Evolutionary conservation across 352 stramenopile genomes (phyloP), one percentile per base, ranked within the genome.

Genomic region (Blastocystis sp.): DNA sequence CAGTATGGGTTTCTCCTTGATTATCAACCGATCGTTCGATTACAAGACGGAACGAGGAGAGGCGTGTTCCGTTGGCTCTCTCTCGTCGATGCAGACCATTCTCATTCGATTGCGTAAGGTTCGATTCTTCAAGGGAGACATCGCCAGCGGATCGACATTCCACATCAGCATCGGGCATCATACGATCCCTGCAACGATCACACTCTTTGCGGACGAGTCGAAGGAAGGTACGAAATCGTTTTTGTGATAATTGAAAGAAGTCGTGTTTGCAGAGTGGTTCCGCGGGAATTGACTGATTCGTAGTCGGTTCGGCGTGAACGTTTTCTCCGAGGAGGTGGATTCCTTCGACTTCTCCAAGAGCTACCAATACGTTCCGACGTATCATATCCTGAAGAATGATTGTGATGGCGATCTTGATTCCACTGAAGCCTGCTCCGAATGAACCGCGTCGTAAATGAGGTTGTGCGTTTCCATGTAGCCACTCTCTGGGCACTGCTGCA

Each of bases 81-180:
- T 93, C 54, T 48, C 84, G 51, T 89, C 89, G 53, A 88, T 92
- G 16, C 86, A 78, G 0, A 90, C 92, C 48, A 87, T 92, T 0
- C 63, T 93, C 0, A 76, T 93, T 40, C 85, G 88, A 1, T 89
- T 92, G 38, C 73, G 89, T 16, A 90, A 88, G 36, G 87, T 94
- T 48, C 69, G 90, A 16, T 90, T 94, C 69, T 94, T 92, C 64
- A 87, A 87, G 14, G 67, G 67, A 27, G 77, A 73, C 3, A 91
- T 88, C 78, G 90, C 90, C 56, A 93, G 88, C 79, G 91, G 91
- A 34, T 87, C 77, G 27, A 94, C 92, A 81, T 89, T 92, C 85
- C 91, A 93, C 78, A 87, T 88, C 27, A 93, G 91, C 0, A 87
- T 94, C 48, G 91, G 91, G 0, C 91, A 94, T 86, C 89, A 90